These are phyloP conservation scores for Diaporthe helianthi DNA, from an alignment of 2,329 filamentous ascomycete genomes.

Conservation along the genomic window DNA sequence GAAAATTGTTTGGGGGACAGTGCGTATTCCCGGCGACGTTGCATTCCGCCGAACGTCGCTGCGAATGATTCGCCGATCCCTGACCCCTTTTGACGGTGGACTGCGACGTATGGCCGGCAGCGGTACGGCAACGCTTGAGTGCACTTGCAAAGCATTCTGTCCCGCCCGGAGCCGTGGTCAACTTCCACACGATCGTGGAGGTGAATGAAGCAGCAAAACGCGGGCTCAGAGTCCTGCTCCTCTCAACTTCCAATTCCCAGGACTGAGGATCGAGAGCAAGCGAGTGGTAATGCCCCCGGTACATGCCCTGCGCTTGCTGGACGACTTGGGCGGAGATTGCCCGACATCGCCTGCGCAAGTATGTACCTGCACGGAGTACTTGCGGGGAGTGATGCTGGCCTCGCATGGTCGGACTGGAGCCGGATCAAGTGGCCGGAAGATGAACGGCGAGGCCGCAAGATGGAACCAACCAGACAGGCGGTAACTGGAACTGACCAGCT, in stretches of 20 bases:
- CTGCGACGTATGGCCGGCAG: background rate
- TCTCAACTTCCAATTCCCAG: background rate
- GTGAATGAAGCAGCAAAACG: background rate
- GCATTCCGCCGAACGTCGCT: constrained; percentile 19
- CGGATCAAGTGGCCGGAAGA: constrained; percentile 9
- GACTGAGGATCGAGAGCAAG: background rate
- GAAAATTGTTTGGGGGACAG: constrained; percentile 20
- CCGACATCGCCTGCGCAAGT: constrained; percentile 22
- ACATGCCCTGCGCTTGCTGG: background rate
- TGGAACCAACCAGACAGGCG: background rate
- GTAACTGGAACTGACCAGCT: background rate
- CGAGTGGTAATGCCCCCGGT: background rate
- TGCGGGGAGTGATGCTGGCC: constrained; percentile 14
- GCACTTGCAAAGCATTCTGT: constrained; percentile 1
- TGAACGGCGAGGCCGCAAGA: constrained; percentile 3
- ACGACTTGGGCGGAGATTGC: constrained; percentile 24
- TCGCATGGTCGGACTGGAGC: background rate
- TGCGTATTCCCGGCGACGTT: constrained; percentile 10
- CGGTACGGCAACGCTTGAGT: background rate
- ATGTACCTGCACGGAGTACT: constrained; percentile 11
- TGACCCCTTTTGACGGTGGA: constrained; percentile 23
- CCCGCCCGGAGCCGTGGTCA: background rate
- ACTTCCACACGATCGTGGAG: background rate
- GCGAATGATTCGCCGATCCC: constrained; percentile 29
- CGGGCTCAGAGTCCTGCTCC: background rate